Conservation (phyloP, 2,329 filamentous ascomycete species). For the Aspergillus unguis region DNA sequence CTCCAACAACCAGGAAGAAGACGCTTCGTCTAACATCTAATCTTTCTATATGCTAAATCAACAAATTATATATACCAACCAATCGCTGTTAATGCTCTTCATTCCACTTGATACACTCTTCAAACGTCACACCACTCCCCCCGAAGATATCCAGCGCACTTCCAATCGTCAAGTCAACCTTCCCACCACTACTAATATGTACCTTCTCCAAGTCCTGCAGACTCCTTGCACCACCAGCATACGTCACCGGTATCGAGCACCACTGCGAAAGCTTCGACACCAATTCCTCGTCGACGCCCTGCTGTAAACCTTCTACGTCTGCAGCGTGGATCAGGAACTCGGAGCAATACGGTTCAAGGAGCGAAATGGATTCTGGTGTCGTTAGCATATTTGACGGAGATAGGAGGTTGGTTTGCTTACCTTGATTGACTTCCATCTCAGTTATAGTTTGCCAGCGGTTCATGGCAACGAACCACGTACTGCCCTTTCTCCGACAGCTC, state of each 20-base stretch:
- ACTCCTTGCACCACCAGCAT: constrained; percentile 86
- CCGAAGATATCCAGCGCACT: constrained; percentile 96
- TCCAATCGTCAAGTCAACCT: constrained; percentile 90
- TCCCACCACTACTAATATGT: constrained; percentile 71
- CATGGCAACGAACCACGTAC: constrained; percentile 95
- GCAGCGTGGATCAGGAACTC: constrained; percentile 97
- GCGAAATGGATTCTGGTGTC: constrained; percentile 67
- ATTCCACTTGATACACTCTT: constrained; percentile 90
- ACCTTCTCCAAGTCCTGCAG: constrained; percentile 81
- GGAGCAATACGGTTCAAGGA: constrained; percentile 85
- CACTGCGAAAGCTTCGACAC: constrained; percentile 74
- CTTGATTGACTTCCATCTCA: constrained; percentile 87
- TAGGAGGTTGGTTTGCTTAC: constrained; percentile 46
- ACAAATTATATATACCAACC: not conserved
- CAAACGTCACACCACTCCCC: constrained; percentile 78
- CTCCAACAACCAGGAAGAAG: not conserved
- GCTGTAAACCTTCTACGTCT: constrained; percentile 91
- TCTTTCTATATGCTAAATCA: not conserved
- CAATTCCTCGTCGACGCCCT: constrained; percentile 82
- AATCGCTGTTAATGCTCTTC: constrained; percentile 30
- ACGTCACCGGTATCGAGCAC: constrained; percentile 91
- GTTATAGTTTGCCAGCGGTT: constrained; percentile 99
- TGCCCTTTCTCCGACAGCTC: constrained; percentile 74
- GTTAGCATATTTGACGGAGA: not conserved
- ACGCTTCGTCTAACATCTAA: not conserved